Conservation (phyloP, 2,329 filamentous ascomycete genomes). For the Penicillium sp. region DNA sequence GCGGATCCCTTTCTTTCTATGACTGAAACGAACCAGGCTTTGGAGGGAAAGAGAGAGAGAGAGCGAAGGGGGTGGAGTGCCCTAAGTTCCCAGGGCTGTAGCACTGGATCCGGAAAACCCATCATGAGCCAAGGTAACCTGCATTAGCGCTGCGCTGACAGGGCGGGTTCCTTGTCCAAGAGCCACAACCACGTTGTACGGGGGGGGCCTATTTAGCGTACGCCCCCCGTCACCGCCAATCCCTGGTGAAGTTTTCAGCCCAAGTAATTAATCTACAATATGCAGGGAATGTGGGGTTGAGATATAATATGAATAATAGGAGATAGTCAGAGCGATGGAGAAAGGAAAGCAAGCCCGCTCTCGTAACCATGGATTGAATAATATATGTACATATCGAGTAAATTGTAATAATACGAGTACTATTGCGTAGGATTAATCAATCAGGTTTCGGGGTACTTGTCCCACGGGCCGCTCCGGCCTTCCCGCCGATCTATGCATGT, state of each 20-base stretch:
- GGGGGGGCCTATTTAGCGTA: slow-evolving; percentile 6
- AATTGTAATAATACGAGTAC: slow-evolving; percentile 12
- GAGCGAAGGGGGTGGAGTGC: slow-evolving; percentile 26
- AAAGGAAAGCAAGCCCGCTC: background rate
- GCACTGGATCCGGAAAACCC: slow-evolving; percentile 34
- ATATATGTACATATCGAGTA: slow-evolving; percentile 6
- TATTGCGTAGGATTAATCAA: slow-evolving; percentile 17
- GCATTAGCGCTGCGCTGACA: slow-evolving; percentile 39
- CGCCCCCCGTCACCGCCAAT: slow-evolving; percentile 18
- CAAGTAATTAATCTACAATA: slow-evolving; percentile 1
- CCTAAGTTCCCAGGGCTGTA: slow-evolving; percentile 39
- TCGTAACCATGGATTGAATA: slow-evolving; percentile 2
- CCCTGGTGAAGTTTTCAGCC: slow-evolving; percentile 2
- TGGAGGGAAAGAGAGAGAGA: slow-evolving; percentile 4
- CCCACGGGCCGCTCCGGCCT: slow-evolving; percentile 32
- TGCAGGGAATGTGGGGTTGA: background rate
- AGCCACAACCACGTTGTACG: slow-evolving; percentile 30
- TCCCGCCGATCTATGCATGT: slow-evolving; percentile 33
- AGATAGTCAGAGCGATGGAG: background rate
- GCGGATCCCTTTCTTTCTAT: slow-evolving; percentile 14
- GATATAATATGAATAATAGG: background rate
- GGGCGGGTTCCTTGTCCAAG: slow-evolving; percentile 25
- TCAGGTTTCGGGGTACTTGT: slow-evolving; percentile 25
- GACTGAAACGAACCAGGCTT: background rate
- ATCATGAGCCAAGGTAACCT: slow-evolving; percentile 36